Evolutionary conservation across 2,329 filamentous ascomycete genomes (phyloP).

Genomic region (Ascochyta rabiei): DNA sequence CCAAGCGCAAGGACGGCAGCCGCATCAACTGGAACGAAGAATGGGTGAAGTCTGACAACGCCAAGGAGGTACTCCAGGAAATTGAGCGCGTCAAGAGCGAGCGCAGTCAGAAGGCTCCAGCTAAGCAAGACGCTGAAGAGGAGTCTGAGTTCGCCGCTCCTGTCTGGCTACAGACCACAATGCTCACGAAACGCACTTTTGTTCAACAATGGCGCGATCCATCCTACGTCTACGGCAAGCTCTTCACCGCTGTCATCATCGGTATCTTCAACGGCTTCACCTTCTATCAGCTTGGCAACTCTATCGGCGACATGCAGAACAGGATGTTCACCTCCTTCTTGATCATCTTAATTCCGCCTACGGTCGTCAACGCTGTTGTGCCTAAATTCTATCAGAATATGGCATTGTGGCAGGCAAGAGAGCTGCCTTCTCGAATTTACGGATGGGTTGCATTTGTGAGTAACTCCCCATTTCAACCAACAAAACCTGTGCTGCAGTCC

Average conservation of each 20-base stretch:
- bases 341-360: conserved; percentile 65
- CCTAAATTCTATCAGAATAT: conserved; percentile 80
- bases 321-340: conserved; percentile 77
- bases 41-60: conserved; percentile 71
- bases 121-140: conserved; percentile 18
- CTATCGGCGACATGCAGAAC: conserved; percentile 73
- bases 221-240: conserved; percentile 76
- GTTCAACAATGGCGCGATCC: conserved; percentile 77
- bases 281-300: conserved; percentile 72
- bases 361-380: conserved; percentile 73
- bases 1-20: conserved; percentile 59
- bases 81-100: conserved; percentile 68
- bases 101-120: conserved; percentile 56
- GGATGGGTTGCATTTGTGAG: conserved; percentile 72
- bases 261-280: conserved; percentile 83
- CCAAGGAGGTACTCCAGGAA: conserved; percentile 64
- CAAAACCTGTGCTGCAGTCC: background rate
- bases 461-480: background rate
- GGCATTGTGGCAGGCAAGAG: conserved; percentile 73
- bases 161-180: conserved; percentile 64
- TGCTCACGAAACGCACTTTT: conserved; percentile 74
- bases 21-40: conserved; percentile 75
- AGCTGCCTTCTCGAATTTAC: conserved; percentile 76
- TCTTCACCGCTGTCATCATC: conserved; percentile 73
- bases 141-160: conserved; percentile 70